Evolutionary conservation across 177 flowering plant genomes (phyloP), one percentile per base, ranked within the genome.

Genomic region (Vitis hybrid): DNA sequence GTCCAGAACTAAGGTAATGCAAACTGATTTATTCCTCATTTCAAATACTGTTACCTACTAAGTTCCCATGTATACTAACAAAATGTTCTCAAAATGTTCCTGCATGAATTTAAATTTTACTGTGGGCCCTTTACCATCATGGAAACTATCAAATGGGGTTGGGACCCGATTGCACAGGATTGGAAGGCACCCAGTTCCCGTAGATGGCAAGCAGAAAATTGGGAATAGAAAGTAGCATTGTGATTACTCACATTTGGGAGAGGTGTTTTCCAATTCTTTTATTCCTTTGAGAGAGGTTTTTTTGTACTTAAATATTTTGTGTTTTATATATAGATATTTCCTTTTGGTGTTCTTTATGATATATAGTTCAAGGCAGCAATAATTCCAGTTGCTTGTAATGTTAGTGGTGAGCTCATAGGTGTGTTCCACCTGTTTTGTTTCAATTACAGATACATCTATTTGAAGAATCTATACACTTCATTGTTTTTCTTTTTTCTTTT

Each of bases 1-100:
- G 77, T 73, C 83, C 90, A n/a, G 89, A 87, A 57, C 2, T 76
- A 50, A 88, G 97, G 98, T 91, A 81, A 70, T 65, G 19, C n/a
- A 51, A 3, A 26, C 8, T 21, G 34, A 52, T 56, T 57, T 17
- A 15, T 57, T 13, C 14, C 18, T 56, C 15, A 52, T 14, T 45
- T 14, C 34, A 64, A n/a, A 19, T 34, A 32, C 50, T 14, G n/a
- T 21, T 18, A 64, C 32, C 19, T 17, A 49, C 26, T 11, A 21
- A 21, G 21, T 21, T 9, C 12, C 14, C 39, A 0, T 6, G 39
- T 32, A 54, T 57, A 10, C 17, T 56, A 58, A 68, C 39, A 58
- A 14, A 18, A 15, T 23, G 51, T 17, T 51, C 5, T 45, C 14
- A 21, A 56, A 21, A 66, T 72, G 15, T 68, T 63, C 21, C 74